These are phyloP conservation scores for Tulasnella sp. DNA, from an alignment of 768 basidiomycete species.

Conservation along the genomic window DNA sequence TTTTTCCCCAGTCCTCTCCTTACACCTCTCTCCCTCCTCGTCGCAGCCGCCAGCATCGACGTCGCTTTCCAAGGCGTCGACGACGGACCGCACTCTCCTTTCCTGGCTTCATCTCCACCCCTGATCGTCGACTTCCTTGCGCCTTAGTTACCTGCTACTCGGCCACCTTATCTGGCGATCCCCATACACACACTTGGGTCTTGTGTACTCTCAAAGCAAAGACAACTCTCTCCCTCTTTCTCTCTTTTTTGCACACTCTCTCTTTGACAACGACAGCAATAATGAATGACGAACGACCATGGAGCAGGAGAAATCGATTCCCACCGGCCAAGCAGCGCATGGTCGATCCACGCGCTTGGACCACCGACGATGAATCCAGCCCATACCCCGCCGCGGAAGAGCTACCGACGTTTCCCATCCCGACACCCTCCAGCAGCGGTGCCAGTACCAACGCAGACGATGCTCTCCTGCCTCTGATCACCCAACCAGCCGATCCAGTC, in stretches of 20 bases:
- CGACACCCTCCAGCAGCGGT: background rate
- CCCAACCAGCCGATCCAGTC: background rate
- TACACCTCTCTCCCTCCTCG: background rate
- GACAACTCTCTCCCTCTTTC: background rate
- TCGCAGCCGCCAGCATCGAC: background rate
- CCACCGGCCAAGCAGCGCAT: background rate
- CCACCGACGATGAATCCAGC: background rate
- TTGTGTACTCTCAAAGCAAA: background rate
- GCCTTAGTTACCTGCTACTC: conserved; percentile 6
- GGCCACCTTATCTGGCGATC: conserved; percentile 1
- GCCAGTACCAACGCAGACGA: background rate
- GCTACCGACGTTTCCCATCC: background rate
- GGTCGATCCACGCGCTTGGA: background rate
- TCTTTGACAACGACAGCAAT: background rate
- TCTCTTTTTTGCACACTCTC: background rate
- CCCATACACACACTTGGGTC: background rate
- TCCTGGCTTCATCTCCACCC: background rate
- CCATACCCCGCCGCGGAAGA: background rate
- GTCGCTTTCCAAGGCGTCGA: background rate
- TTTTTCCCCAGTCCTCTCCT: background rate
- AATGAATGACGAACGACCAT: background rate
- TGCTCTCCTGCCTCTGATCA: background rate
- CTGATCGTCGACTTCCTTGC: conserved; percentile 11
- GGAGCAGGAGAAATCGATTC: background rate
- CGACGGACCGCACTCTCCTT: background rate